Evolutionary conservation across 2,329 filamentous ascomycete genomes (phyloP).

Genomic region (Leptographium wingfieldii): DNA sequence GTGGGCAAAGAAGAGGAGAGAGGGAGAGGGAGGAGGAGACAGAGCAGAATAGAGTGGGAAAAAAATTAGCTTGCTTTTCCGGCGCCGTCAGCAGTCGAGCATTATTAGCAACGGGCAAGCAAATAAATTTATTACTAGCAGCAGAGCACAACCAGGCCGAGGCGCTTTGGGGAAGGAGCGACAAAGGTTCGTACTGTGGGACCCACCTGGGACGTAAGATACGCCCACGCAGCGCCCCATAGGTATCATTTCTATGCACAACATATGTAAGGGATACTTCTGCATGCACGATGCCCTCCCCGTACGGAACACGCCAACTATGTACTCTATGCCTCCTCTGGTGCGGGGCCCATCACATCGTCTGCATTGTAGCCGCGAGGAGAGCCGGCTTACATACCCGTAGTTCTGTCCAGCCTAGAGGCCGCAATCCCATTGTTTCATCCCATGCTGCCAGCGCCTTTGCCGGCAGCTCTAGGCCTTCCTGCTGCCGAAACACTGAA

Average conservation of each 20-base stretch:
- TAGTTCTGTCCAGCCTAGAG: not conserved
- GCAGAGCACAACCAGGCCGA: not conserved
- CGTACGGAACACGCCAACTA: slow-evolving; percentile 3
- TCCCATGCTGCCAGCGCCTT: no score
- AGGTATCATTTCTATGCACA: not conserved
- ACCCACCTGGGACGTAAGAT: not conserved
- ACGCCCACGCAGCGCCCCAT: not conserved
- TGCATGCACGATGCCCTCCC: not conserved
- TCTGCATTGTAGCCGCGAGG: not conserved
- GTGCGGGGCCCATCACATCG: not conserved
- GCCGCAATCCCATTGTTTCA: no score
- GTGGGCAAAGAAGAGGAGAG: not conserved
- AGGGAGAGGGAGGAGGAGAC: not conserved
- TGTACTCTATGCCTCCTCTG: not conserved
- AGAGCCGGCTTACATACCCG: not conserved
- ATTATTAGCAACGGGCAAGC: not conserved
- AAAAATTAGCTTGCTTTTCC: slow-evolving; percentile 6
- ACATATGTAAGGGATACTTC: not conserved
- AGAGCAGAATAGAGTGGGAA: slow-evolving; percentile 3
- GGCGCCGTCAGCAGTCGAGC: slow-evolving; percentile 1
- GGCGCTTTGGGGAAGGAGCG: slow-evolving; percentile 10
- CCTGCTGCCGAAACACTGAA: no score
- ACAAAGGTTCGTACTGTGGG: slow-evolving; percentile 1
- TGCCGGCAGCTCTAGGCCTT: no score
- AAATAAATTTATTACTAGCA: not conserved